A percentile compares a stretch with the other conserved stretches of the same genome.
Evolutionary conservation across 768 basidiomycete species (phyloP).

Genomic region (Kwoniella bestiolae): DNA sequence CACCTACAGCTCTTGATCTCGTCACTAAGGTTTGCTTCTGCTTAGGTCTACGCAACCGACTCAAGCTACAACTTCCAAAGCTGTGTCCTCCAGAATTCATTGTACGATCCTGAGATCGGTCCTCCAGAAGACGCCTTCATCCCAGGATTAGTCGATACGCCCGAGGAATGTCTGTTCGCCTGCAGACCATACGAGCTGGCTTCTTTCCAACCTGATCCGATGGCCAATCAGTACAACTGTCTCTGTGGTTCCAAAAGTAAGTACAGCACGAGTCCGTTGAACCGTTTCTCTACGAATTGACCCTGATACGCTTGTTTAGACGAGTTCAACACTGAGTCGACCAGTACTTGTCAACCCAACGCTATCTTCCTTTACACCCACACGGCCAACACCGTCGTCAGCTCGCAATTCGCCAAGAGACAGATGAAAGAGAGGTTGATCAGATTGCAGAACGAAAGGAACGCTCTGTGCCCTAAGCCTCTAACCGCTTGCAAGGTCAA

Average conservation of each 20-base stretch:
- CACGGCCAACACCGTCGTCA: background rate
- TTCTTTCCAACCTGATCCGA: too few relatives aligned
- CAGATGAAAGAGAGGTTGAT: conserved; percentile 3
- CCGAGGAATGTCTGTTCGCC: background rate
- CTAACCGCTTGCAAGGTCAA: conserved; percentile 3
- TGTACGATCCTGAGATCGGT: background rate
- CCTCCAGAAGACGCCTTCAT: background rate
- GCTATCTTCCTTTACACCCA: background rate
- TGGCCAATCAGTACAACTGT: background rate
- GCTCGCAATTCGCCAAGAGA: conserved; percentile 10
- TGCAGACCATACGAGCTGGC: conserved; percentile 1
- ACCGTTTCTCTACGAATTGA: too few relatives aligned
- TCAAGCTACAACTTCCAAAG: conserved; percentile 1
- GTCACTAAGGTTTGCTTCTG: too few relatives aligned
- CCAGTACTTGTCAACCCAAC: background rate
- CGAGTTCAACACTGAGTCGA: background rate
- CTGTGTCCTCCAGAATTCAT: background rate
- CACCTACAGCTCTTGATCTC: too few relatives aligned
- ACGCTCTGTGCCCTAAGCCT: conserved; percentile 3
- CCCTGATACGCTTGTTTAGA: background rate
- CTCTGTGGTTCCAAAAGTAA: background rate
- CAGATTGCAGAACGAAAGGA: background rate
- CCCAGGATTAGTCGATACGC: background rate
- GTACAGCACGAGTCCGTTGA: background rate
- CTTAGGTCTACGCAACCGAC: background rate